Base-by-base conservation (phyloP, 768 basidiomycete genomes). In the Leccinum uliginosum region DNA sequence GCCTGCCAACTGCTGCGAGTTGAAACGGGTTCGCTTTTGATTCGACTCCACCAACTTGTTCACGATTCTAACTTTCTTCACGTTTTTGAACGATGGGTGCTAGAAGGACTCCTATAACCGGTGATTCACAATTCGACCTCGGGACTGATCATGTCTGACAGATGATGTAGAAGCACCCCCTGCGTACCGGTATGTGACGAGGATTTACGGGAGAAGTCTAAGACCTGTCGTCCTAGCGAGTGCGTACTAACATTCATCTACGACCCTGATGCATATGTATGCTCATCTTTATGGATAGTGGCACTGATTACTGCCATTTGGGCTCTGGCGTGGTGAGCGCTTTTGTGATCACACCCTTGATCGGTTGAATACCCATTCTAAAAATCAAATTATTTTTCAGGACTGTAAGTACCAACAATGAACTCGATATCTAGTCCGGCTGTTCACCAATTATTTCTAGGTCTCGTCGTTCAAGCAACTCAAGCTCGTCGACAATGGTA, bases 381-480 rank as follows among this genome's bases (percentile, higher is more conserved):
- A 30, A 29, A 30, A 30, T 34, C 15, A 26, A 26, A 32, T 19
- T 5, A 0, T 45, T 35, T 35, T 53, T 6, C 43, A 71, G 70
- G 63, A 63, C 61, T 4, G 70, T 71, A 53, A 35, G 70, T 60
- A 4, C n/a, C 0, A 17, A 26, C 14, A 11, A 48, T 26, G 34
- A 3, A 12, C 6, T 9, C 11, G 2, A 17, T 3, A 4, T 38
- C 4, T 9, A 26, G 14, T 6, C 14, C 8, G n/a, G n/a, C 9
- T 23, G 40, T 59, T 59, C 15, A 68, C 30, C n/a, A 3, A 17
- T 19, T 8, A 49, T 45, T 2, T 52, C 44, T 48, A 88, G 87
- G 79, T 89, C 61, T 75, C 80, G n/a, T 80, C 79, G 60, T 88
- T 87, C 69, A 77, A 79, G 60, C 79, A 78, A 59, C 79, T 81